Evolutionary conservation across 2,329 filamentous ascomycete genomes (phyloP).

Genomic region (Penicillium sp.): DNA sequence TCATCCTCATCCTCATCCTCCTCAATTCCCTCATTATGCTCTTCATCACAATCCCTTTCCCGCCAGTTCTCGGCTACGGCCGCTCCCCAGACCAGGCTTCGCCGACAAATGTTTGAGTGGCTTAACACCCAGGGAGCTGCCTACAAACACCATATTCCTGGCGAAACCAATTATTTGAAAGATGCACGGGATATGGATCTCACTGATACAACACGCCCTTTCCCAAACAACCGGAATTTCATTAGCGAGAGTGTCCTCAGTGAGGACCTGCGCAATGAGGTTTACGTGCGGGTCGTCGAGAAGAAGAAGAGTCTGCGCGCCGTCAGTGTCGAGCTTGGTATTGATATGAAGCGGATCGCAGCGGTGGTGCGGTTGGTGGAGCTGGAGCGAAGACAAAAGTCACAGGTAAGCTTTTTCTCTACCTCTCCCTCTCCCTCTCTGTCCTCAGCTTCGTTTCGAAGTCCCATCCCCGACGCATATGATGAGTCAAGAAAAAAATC

Average conservation of each 20-base stretch:
- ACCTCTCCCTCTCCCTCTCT: conserved; percentile 1
- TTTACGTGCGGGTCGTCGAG: conserved; percentile 69
- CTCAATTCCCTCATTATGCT: conserved; percentile 14
- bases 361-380: conserved; percentile 84
- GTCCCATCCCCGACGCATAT: conserved; percentile 36
- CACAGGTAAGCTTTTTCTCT: conserved; percentile 63
- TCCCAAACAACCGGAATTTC: conserved; percentile 73
- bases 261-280: conserved; percentile 69
- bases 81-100: conserved; percentile 48
- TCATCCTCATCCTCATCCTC: conserved; percentile 24
- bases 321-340: conserved; percentile 73
- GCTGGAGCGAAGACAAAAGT: conserved; percentile 75
- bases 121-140: conserved; percentile 45
- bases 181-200: conserved; percentile 10
- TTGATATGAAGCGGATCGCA: conserved; percentile 81
- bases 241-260: conserved; percentile 71
- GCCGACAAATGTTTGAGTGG: conserved; percentile 60
- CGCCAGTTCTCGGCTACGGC: conserved; percentile 37
- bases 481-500: conserved; percentile 75
- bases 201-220: conserved; percentile 54
- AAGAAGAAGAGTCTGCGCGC: conserved; percentile 69
- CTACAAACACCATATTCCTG: conserved; percentile 34
- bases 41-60: conserved; percentile 20
- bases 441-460: background rate
- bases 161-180: conserved; percentile 34